These are phyloP conservation scores for Chlorella sp. DNA, from an alignment of 139 green algal species.

Conservation along the genomic window DNA sequence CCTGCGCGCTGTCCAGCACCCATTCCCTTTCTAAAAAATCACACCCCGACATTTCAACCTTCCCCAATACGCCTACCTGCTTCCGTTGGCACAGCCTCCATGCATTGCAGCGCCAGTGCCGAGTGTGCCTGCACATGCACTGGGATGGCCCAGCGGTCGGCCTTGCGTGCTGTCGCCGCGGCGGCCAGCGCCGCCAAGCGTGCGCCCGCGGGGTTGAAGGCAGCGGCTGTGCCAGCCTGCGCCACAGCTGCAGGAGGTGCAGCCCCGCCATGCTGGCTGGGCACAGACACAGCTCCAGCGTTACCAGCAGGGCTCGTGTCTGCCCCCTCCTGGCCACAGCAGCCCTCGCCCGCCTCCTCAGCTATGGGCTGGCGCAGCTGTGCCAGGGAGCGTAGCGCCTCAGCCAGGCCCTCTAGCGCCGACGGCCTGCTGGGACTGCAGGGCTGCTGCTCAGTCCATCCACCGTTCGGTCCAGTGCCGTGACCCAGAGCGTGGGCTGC, in stretches of 20 bases:
- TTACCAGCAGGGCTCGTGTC: too few relatives aligned
- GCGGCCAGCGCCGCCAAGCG: conserved; percentile 11
- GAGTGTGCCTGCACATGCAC: conserved; percentile 26
- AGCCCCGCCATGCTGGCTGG: too few relatives aligned
- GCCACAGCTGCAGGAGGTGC: background rate
- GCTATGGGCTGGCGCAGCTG: too few relatives aligned
- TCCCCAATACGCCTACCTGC: background rate
- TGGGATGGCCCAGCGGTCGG: background rate
- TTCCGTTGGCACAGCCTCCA: conserved; percentile 11
- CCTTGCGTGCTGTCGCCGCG: conserved; percentile 4
- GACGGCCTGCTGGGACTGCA: too few relatives aligned
- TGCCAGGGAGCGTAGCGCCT: too few relatives aligned
- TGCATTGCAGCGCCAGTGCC: conserved; percentile 14
- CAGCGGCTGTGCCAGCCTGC: background rate
- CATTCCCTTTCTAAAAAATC: background rate
- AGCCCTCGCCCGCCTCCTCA: too few relatives aligned
- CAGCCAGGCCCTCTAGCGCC: too few relatives aligned
- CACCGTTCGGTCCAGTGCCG: too few relatives aligned
- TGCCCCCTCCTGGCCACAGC: too few relatives aligned
- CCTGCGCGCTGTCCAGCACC: background rate
- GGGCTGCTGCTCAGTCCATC: too few relatives aligned
- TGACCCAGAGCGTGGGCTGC: too few relatives aligned
- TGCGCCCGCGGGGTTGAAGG: background rate
- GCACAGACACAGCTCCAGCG: too few relatives aligned
- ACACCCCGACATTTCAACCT: background rate